Base-by-base conservation (phyloP, 1,139 yeast species). In the Zygosaccharomyces sapae region DNA sequence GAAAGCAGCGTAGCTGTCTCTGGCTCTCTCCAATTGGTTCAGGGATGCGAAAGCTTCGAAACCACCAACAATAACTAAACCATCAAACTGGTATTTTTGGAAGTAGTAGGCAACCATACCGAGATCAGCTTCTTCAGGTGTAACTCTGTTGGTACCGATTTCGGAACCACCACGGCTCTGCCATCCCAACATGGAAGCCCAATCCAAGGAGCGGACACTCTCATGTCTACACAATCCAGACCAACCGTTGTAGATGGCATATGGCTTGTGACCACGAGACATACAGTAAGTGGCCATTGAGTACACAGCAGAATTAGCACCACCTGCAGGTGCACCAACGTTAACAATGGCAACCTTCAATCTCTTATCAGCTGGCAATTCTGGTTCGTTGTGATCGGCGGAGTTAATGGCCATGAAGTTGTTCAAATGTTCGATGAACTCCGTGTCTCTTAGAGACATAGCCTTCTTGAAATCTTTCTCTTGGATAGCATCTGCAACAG, bases 261-360 rank as follows among this genome's bases (percentile, higher is more conserved):
- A 84, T 33, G 94, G 85, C 46, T 76, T 79, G 72, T 92, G 97
- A 38, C 98, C 98, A 54, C 81, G 79, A 12, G 96, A 83, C 72
- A 89, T 75, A 71, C 96, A 87, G 72, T 89, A 89, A 19, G 90
- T 79, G 2, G 95, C 94, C 62, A 90, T 88, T 4, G 97, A 92
- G 55, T 95, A 80, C 1, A 92, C 84, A 13, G 96, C 95, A 49
- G 95, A 84, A 71, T 92, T 92, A 76, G 92, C 81, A 49, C 96
- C 97, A 54, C 96, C 95, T 12, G 97, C 94, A 34, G 98, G 96
- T 1, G 98, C 98, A 55, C 98, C 98, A 49, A 90, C 85, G 61
- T 89, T 89, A 55, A 92, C 76, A 48, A 92, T 79, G 51, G 95
- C 98, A 58, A 90, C 79, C 54, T 78, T 71, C 45, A 69, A 53